phyloP scores from a whole-genome alignment of 495 filamentous ascomycete species.

The Daldinia loculata region DNA sequence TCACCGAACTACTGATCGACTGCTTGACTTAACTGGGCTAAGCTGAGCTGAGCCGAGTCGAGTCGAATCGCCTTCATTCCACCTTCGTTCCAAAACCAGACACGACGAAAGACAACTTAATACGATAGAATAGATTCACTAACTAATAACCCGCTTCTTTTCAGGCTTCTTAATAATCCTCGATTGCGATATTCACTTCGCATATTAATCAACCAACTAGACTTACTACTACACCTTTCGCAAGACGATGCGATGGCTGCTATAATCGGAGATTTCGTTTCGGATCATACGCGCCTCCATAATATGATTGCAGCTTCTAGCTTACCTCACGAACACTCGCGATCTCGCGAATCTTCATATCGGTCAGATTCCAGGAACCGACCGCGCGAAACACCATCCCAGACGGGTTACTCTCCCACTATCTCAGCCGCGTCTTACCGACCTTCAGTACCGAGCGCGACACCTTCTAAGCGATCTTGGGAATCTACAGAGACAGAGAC shows the following conservation, averaged over 20 bases:
- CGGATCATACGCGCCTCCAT: conserved; percentile 57
- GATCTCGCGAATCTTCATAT: conserved; percentile 54
- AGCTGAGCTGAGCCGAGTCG: conserved; percentile 13
- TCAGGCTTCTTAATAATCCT: conserved; percentile 14
- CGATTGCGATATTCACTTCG: conserved; percentile 15
- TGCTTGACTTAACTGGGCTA: conserved; percentile 10
- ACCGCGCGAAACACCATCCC: conserved; percentile 47
- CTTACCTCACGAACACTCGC: conserved; percentile 46
- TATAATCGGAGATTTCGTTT: conserved; percentile 57
- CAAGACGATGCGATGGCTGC: conserved; percentile 56
- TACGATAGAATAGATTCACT: conserved; percentile 13
- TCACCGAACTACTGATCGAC: conserved; percentile 14
- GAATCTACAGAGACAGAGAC: conserved; percentile 35
- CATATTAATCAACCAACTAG: conserved; percentile 14
- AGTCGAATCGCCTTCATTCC: conserved; percentile 6
- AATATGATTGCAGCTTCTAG: conserved; percentile 53
- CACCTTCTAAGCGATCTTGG: conserved; percentile 45
- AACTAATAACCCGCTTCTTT: conserved; percentile 18
- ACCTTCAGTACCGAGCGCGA: conserved; percentile 35
- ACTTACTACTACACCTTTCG: background rate
- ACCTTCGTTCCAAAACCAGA: background rate
- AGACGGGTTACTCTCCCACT: conserved; percentile 46
- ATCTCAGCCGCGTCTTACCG: conserved; percentile 39
- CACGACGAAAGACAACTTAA: background rate
- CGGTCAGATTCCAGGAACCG: conserved; percentile 50